These are phyloP conservation scores for Nicotiana otophora DNA, from an alignment of 257 asterid genomes.

Conservation along the genomic window DNA sequence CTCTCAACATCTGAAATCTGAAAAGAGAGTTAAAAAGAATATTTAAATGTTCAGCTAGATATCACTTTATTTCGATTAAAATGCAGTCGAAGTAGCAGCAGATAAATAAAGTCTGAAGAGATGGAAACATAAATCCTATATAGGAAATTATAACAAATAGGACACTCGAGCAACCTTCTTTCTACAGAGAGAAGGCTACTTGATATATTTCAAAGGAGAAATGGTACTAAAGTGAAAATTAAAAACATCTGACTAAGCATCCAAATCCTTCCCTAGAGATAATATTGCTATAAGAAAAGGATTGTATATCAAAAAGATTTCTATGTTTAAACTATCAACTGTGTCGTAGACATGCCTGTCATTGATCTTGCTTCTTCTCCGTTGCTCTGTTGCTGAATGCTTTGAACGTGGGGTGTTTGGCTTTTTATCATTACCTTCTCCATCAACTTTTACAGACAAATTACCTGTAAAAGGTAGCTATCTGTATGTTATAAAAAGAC, in stretches of 20 bases:
- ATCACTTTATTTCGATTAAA: not conserved
- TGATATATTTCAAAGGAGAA: not conserved
- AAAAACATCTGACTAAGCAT: not conserved
- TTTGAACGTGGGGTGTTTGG: constrained; percentile 94
- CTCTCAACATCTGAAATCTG: constrained; percentile 92
- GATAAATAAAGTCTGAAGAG: not conserved
- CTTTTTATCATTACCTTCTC: constrained; percentile 56
- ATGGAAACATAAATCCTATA: not conserved
- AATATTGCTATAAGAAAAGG: not conserved
- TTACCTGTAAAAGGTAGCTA: constrained; percentile 37
- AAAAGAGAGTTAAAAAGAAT: not conserved
- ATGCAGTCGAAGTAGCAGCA: not conserved
- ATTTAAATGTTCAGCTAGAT: not conserved
- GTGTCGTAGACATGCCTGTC: constrained; percentile 60
- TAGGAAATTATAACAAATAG: not conserved
- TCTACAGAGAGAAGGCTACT: not conserved
- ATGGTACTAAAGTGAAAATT: not conserved
- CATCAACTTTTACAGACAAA: constrained; percentile 60
- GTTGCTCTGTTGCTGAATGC: constrained; percentile 99
- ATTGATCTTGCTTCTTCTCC: constrained; percentile 96
- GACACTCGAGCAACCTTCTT: not conserved
- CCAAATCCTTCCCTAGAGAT: not conserved
- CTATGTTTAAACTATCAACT: not conserved
- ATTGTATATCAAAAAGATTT: not conserved
- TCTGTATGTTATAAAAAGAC: not conserved